Conservation (phyloP, 352 stramenopile genomes). For the Aphanomyces cochlioides region DNA sequence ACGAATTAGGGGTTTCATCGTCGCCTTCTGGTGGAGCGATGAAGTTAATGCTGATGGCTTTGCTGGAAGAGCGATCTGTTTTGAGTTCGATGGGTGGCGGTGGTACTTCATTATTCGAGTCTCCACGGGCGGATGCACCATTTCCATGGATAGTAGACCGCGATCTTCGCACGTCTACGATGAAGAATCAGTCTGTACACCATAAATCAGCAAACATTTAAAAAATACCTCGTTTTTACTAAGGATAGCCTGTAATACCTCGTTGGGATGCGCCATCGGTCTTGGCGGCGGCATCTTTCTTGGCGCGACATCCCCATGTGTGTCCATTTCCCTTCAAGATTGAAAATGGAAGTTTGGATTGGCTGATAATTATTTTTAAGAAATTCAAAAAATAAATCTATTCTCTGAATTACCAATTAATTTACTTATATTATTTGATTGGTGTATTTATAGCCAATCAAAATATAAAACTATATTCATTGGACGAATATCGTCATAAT, state of each 20-base stretch:
- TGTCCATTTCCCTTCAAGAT: conserved; percentile 7
- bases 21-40: not conserved
- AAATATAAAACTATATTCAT: not conserved
- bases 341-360: not conserved
- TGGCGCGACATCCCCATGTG: not conserved
- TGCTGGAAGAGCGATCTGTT: not conserved
- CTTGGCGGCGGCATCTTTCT: conserved; percentile 5
- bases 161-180: not conserved
- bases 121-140: no score
- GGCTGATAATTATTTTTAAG: not conserved
- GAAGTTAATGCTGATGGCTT: not conserved
- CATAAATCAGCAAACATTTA: not conserved
- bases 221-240: conserved; percentile 1
- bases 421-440: not conserved
- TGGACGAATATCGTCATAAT: not conserved
- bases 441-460: conserved; percentile 1
- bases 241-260: conserved; percentile 10
- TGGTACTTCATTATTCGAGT: not conserved
- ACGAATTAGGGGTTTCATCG: not conserved
- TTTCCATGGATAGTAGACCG: not conserved
- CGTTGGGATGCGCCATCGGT: conserved; percentile 19
- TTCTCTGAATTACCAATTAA: not conserved
- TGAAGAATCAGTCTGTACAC: not conserved
- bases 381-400: no score
- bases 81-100: not conserved